Base-by-base conservation (phyloP, 2,329 filamentous ascomycete genomes). In the Lachnellula arida region DNA sequence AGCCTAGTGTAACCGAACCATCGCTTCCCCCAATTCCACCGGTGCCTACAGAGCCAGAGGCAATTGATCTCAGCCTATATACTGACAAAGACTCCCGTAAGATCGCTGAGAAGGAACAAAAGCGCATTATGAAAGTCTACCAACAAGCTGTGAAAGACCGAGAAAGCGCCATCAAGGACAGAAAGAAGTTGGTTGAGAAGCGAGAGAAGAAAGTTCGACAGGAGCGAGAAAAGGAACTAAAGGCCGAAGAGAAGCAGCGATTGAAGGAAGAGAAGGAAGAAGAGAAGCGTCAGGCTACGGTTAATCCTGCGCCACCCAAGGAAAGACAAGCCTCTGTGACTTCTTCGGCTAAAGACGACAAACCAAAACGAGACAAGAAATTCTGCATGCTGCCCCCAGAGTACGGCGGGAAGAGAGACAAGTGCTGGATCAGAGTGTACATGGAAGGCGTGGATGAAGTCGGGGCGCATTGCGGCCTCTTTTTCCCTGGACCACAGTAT, bases 371-470 rank as follows among this genome's bases (percentile, higher is more conserved):
- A 49, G 66, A 68, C 34, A 75, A 73, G 62, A 93, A 89, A 66
- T 96, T 97, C 71, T 94, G 91, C 73, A 84, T 85, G 63, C 73
- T 93, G 3, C 90, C 88, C 0, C 72, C 76, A 19, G 76, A 76
- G 55, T 73, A 71, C 46, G 69, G 77, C 51, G 84, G 83, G 6
- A 74, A 77, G 57, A 74, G 78, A 44, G 90, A 96, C 68, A 74
- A 80, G 4, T 82, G 85, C 15, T 96, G 92, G 91, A 75, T 91
- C 1, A 78, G 86, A 46, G 81, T 96, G 2, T 86, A 85, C 65
- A 94, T 97, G 88, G 81, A 87, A 56, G 85, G 84, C 51, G 84
- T 94, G 58, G 91, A 96, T 67, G 89, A 96, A 71, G 88, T 96
- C 1, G 85, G 83, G 6, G 92, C 91, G 9, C 91, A 96, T 69